Evolutionary conservation across 2,329 filamentous ascomycete species (phyloP).

Genomic region (Lecanicillium sp.): DNA sequence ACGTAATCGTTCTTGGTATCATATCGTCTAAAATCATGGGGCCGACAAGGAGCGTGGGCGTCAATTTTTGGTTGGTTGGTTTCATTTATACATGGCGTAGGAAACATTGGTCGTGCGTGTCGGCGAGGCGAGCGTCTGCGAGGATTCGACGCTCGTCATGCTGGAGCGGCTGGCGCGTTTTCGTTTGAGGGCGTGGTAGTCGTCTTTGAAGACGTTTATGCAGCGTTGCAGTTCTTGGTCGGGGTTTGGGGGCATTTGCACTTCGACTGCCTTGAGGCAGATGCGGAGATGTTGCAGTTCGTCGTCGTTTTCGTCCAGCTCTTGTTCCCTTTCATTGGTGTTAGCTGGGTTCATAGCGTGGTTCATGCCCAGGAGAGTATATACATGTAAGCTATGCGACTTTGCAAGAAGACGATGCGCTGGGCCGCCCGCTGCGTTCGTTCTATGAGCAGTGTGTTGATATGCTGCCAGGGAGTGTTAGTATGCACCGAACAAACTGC

Average conservation of each 20-base stretch:
- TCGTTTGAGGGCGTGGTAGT: slow-evolving; percentile 44
- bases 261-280: slow-evolving; percentile 54
- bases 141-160: no score
- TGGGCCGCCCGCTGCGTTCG: slow-evolving; percentile 50
- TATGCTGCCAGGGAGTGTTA: slow-evolving; percentile 38
- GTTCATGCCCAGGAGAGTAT: slow-evolving; percentile 14
- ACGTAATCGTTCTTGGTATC: no score
- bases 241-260: slow-evolving; percentile 43
- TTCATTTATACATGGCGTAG: no score
- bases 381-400: slow-evolving; percentile 50
- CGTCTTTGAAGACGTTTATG: slow-evolving; percentile 54
- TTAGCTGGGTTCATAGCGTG: no score
- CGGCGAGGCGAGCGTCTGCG: no score
- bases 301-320: slow-evolving; percentile 48
- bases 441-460: slow-evolving; percentile 52
- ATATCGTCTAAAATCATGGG: no score
- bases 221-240: slow-evolving; percentile 51
- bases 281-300: slow-evolving; percentile 56
- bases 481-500: slow-evolving; percentile 8
- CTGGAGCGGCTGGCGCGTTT: slow-evolving; percentile 25
- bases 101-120: no score
- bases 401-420: slow-evolving; percentile 53
- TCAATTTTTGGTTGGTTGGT: no score
- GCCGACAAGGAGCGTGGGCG: no score
- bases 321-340: slow-evolving; percentile 37